Base-by-base conservation (phyloP, 805 yeast species). In the Candida krabiensis region DNA sequence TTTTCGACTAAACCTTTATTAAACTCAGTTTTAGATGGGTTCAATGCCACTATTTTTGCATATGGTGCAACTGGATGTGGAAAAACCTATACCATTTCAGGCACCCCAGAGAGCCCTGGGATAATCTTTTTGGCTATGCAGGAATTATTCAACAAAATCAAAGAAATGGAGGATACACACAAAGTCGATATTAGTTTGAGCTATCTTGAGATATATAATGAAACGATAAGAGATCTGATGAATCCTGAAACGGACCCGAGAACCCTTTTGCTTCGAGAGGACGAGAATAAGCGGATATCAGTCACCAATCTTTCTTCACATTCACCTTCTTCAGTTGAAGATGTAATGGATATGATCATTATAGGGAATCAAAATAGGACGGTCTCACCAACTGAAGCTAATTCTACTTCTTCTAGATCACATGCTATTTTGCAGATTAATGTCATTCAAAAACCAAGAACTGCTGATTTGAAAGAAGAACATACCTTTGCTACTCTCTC, bases 31-130 rank as follows among this genome's bases (percentile, higher is more conserved):
- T 59, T 90, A 28, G 93, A 86, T 44, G 98, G 97, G 0, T 86
- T 69, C 61, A 89, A 91, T 58, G 83, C 96, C 5, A 88, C 96
- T 0, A 87, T 90, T 0, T 90, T 90, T 67, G 97, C 98, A 0
- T 90, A 90, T 58, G 98, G 98, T 1, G 95, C 98, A 19, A 90
- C 98, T 0, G 98, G 98, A 0, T 90, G 97, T 61, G 98, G 98
- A n/a, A 90, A 90, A 57, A 90, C 97, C 0, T 88, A 84, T 58
- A 90, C 98, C 0, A 85, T 90, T 22, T 76, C 83, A 56, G 96
- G 96, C 0, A 74, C 81, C 0, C 71, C 79, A 0, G 75, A 75
- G 2, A 64, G 73, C 18, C 96, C 96, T 0, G 96, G 96, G 0
- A 75, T 90, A 11, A 83, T 88, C 0, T 86, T 81, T 50, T 63